phyloP scores from a whole-genome alignment of 129 eudicot genomes.

The Daucus carota region DH1_v3.0 NC_030381.2:55233001-55233500 shows the following conservation, averaged over 20 bases:
- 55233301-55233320: constrained; percentile 23
- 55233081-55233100: not conserved
- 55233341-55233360: constrained; percentile 15
- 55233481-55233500: constrained; percentile 22
- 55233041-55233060: not conserved
- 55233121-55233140: constrained; percentile 13
- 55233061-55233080: not conserved
- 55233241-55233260: not conserved
- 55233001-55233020: not conserved
- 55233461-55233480: not conserved
- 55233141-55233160: constrained; percentile 6
- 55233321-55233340: constrained; percentile 1
- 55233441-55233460: not conserved
- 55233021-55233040: not conserved
- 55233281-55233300: constrained; percentile 27
- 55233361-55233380: not conserved
- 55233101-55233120: not conserved
- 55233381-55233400: too few species aligned
- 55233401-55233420: too few species aligned
- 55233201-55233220: constrained; percentile 17
- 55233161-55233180: not conserved
- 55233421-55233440: not conserved
- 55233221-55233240: not conserved
- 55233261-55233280: constrained; percentile 18
- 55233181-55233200: constrained; percentile 16